These are phyloP conservation scores for Xylogone sp. DNA, from an alignment of 2,329 filamentous ascomycete genomes.

Conservation along the genomic window DNA sequence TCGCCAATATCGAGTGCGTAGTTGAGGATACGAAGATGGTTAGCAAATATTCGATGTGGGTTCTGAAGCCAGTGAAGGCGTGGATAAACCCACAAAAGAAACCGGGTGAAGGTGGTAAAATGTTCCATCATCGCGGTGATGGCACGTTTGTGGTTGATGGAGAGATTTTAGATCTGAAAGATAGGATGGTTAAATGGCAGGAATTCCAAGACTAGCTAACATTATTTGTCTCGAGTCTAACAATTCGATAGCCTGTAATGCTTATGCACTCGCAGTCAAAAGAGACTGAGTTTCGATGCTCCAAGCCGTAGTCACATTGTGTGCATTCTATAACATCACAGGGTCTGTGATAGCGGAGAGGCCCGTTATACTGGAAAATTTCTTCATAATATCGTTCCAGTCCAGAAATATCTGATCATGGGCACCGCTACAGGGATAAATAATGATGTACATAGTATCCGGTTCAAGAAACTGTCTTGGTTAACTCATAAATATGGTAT, in stretches of 20 bases:
- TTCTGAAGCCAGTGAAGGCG: conserved; percentile 29
- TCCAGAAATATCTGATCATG: no score
- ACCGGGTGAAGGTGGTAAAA: conserved; percentile 24
- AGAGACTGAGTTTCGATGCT: no score
- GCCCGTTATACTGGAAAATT: no score
- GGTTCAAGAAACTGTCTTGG: no score
- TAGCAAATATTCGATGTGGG: conserved; percentile 31
- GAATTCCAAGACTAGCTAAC: conserved; percentile 30
- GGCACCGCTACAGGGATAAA: no score
- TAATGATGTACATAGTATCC: no score
- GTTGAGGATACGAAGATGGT: conserved; percentile 31
- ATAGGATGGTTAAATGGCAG: conserved; percentile 32
- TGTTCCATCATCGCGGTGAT: conserved; percentile 33
- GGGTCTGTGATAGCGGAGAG: no score
- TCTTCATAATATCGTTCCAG: no score
- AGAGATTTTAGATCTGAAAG: conserved; percentile 28
- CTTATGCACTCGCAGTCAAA: background rate
- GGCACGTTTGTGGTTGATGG: conserved; percentile 31
- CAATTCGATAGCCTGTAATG: background rate
- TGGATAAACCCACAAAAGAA: conserved; percentile 27
- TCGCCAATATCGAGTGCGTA: conserved; percentile 33
- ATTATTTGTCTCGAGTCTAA: background rate
- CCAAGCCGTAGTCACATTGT: no score
- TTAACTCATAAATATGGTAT: no score
- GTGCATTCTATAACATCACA: no score